Evolutionary conservation across 352 stramenopile genomes (phyloP).

Genomic region (Plasmopara viticola): DNA sequence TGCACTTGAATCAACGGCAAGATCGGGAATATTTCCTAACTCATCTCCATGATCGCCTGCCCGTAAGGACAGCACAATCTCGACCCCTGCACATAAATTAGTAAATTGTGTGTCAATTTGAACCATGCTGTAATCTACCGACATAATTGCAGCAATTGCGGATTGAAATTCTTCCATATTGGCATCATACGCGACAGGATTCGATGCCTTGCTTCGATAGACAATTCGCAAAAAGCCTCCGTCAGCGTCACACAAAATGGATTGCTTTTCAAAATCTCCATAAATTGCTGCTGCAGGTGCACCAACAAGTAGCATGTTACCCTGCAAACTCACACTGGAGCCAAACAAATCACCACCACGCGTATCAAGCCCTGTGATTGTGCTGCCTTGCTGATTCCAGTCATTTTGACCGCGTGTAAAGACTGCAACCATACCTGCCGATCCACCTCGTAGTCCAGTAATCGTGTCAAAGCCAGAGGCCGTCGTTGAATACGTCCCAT

Average conservation of each 20-base stretch:
- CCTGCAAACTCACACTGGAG: slow-evolving; percentile 55
- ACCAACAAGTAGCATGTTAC: slow-evolving; percentile 47
- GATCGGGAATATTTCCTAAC: slow-evolving; percentile 48
- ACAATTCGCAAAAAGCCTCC: slow-evolving; percentile 58
- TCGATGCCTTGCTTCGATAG: slow-evolving; percentile 50
- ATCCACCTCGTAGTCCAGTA: slow-evolving; percentile 48
- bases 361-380: slow-evolving; percentile 50
- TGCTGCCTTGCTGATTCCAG: slow-evolving; percentile 68
- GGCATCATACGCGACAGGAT: slow-evolving; percentile 56
- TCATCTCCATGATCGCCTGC: slow-evolving; percentile 52
- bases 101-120: slow-evolving; percentile 46
- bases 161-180: slow-evolving; percentile 36
- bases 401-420: slow-evolving; percentile 62
- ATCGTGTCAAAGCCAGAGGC: slow-evolving; percentile 29
- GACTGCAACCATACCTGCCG: slow-evolving; percentile 54
- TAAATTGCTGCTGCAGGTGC: slow-evolving; percentile 61
- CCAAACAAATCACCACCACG: slow-evolving; percentile 66
- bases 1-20: slow-evolving; percentile 37
- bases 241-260: slow-evolving; percentile 68
- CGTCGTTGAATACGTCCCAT: slow-evolving; percentile 25
- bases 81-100: slow-evolving; percentile 36
- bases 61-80: slow-evolving; percentile 51
- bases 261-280: slow-evolving; percentile 67
- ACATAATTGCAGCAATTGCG: slow-evolving; percentile 53
- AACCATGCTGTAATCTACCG: slow-evolving; percentile 43